A percentile compares a stretch with the other conserved stretches of the same genome.
Conservation (phyloP, 2,329 filamentous ascomycete species). For the Fusarium transvaalense region DNA sequence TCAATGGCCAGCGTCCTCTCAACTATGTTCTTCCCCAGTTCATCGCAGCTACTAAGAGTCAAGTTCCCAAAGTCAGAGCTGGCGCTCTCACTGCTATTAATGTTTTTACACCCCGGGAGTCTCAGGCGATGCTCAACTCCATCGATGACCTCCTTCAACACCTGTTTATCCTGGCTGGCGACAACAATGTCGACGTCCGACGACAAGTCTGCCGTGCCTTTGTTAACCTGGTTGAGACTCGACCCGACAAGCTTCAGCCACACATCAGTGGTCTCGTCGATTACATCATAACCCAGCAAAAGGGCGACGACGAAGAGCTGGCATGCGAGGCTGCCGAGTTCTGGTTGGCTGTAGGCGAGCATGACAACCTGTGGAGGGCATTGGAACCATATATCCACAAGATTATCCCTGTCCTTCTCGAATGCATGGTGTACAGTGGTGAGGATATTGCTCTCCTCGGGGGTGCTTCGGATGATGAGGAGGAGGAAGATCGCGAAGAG, state of each 20-base stretch:
- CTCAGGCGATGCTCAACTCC: slow-evolving; percentile 82
- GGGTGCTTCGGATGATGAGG: slow-evolving; percentile 87
- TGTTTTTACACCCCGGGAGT: slow-evolving; percentile 87
- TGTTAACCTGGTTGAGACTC: slow-evolving; percentile 89
- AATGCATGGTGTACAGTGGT: slow-evolving; percentile 96
- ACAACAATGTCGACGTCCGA: slow-evolving; percentile 83
- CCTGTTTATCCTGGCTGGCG: slow-evolving; percentile 83
- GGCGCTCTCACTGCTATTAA: slow-evolving; percentile 89
- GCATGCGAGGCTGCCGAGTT: slow-evolving; percentile 97
- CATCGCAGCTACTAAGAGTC: slow-evolving; percentile 84
- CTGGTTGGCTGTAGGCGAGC: slow-evolving; percentile 94
- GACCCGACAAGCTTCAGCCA: slow-evolving; percentile 89
- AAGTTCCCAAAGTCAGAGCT: slow-evolving; percentile 80
- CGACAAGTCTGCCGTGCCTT: slow-evolving; percentile 95
- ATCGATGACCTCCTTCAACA: slow-evolving; percentile 85
- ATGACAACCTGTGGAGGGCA: slow-evolving; percentile 80
- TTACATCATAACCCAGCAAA: slow-evolving; percentile 92
- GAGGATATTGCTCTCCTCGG: slow-evolving; percentile 91
- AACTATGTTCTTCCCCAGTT: slow-evolving; percentile 91
- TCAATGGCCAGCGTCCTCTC: slow-evolving; percentile 88
- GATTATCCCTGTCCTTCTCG: slow-evolving; percentile 89
- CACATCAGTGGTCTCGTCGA: slow-evolving; percentile 90
- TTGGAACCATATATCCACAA: slow-evolving; percentile 83
- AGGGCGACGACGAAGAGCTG: slow-evolving; percentile 87
- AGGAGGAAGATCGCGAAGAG: slow-evolving; percentile 88